Evolutionary conservation across 345 rosid species (phyloP).

Genomic region (Carallia pectinifolia): DNA sequence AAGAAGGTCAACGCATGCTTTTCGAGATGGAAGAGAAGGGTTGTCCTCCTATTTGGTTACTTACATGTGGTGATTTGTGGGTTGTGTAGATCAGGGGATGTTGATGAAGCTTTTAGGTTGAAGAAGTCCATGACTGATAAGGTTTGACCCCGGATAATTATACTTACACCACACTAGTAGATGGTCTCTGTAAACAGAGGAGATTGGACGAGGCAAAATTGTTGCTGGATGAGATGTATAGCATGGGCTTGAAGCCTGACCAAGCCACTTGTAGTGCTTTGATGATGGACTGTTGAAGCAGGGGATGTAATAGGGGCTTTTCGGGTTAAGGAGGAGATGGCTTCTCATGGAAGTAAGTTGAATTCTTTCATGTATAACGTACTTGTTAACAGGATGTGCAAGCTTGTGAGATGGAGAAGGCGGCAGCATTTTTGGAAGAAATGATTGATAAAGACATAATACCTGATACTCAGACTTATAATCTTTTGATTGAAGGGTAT

Average conservation of each 20-base stretch:
- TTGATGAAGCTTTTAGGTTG: constrained; percentile 54
- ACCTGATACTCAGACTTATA: constrained; percentile 63
- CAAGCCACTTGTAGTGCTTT: constrained; percentile 41
- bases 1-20: constrained; percentile 42
- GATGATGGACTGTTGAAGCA: constrained; percentile 64
- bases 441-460: constrained; percentile 46
- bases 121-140: constrained; percentile 46
- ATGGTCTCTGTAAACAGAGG: constrained; percentile 55
- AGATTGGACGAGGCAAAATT: constrained; percentile 52
- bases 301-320: constrained; percentile 48
- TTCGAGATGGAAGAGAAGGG: constrained; percentile 49
- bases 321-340: constrained; percentile 55
- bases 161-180: constrained; percentile 44
- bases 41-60: constrained; percentile 40
- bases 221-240: constrained; percentile 55
- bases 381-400: constrained; percentile 50
- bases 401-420: constrained; percentile 62
- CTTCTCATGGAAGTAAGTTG: constrained; percentile 41
- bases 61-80: constrained; percentile 53
- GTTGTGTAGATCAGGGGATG: constrained; percentile 51
- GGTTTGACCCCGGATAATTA: constrained; percentile 42
- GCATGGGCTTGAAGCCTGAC: constrained; percentile 47
- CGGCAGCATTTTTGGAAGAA: constrained; percentile 54
- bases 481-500: constrained; percentile 58
- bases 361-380: constrained; percentile 45